phyloP scores from a whole-genome alignment of 371 early-diverging fungal genomes.

The Mycotypha africana region DNA sequence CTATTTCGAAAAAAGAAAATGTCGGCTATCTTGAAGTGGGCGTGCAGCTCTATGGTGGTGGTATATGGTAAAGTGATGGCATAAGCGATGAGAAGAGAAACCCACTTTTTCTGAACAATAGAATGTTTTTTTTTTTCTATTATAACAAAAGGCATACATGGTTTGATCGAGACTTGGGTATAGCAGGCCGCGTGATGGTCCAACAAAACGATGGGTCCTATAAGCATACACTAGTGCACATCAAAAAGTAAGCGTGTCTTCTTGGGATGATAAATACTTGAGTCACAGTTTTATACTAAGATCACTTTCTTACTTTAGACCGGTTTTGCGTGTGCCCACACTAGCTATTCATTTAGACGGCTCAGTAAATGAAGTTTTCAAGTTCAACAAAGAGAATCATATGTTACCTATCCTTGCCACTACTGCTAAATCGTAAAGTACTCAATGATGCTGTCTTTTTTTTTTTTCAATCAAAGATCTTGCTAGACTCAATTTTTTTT shows the following conservation, averaged over 20 bases:
- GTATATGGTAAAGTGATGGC: constrained; percentile 68
- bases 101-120: too few relatives aligned
- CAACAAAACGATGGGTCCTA: constrained; percentile 62
- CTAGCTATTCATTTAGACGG: constrained; percentile 95
- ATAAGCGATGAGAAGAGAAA: too few relatives aligned
- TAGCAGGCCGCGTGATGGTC: constrained; percentile 95
- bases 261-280: too few relatives aligned
- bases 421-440: constrained; percentile 53
- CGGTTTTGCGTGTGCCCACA: constrained; percentile 93
- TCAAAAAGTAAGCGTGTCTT: constrained; percentile 66
- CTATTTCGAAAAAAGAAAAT: constrained; percentile 83
- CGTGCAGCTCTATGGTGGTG: constrained; percentile 91
- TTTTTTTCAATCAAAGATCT: neutral
- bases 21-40: constrained; percentile 88
- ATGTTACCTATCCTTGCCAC: constrained; percentile 81
- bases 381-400: constrained; percentile 90
- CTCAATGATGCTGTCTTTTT: neutral
- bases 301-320: too few relatives aligned
- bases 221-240: constrained; percentile 67
- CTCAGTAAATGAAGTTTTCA: constrained; percentile 70
- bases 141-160: constrained; percentile 85
- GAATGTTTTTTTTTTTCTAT: too few relatives aligned
- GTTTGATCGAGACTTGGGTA: constrained; percentile 96
- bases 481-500: too few relatives aligned
- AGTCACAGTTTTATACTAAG: too few relatives aligned